Evolutionary conservation across 495 filamentous ascomycete species (phyloP).

Genomic region (Penicillium soppii): DNA sequence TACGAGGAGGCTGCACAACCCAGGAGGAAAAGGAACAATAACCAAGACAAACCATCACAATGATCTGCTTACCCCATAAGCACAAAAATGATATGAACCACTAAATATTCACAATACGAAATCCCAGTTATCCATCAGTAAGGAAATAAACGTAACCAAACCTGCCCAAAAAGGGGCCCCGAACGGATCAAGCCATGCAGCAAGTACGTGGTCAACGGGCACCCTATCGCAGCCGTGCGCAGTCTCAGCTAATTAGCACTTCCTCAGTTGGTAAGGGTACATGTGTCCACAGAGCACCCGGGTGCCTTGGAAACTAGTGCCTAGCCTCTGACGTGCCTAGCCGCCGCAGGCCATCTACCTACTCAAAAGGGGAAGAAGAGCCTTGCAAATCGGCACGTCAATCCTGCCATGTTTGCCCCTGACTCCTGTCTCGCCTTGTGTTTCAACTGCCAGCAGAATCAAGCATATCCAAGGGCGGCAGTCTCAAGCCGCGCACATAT

Average conservation of each 20-base stretch:
- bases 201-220: constrained; percentile 8
- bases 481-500: constrained; percentile 12
- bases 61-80: constrained; percentile 11
- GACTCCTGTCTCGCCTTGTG: not conserved
- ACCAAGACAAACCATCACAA: constrained; percentile 1
- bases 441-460: constrained; percentile 9
- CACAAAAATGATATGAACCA: constrained; percentile 4
- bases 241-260: not conserved
- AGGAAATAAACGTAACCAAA: constrained; percentile 9
- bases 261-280: not conserved
- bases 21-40: not conserved
- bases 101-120: not conserved
- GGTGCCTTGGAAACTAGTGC: constrained; percentile 24
- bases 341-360: not conserved
- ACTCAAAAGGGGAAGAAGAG: constrained; percentile 2
- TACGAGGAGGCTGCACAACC: not conserved
- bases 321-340: constrained; percentile 14
- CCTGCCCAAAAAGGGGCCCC: constrained; percentile 8
- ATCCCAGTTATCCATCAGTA: not conserved
- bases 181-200: constrained; percentile 6
- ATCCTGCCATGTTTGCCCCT: not conserved
- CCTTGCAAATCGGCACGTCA: not conserved
- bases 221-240: not conserved
- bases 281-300: constrained; percentile 5
- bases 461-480: not conserved